Evolutionary conservation across 257 asterid species (phyloP), one percentile per base, ranked within the genome.

Genomic region (Fraxinus quadrangulata): DNA sequence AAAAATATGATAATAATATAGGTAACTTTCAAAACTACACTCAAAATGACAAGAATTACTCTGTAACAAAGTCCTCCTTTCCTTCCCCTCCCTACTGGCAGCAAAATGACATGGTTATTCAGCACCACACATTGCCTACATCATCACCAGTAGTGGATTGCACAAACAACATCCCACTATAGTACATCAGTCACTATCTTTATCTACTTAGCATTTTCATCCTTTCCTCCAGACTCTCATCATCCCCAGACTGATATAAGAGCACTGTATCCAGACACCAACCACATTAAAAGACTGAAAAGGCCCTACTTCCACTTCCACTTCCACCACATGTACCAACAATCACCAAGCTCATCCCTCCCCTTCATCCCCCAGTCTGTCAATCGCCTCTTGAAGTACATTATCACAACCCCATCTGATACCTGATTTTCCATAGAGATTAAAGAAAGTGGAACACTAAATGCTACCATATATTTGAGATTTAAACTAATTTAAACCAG

Each of bases 401-500:
- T 54, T 19, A n/a, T 54, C 65, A 54, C 65, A 54, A n/a, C 56
- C 11, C 63, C 63, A 51, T 49, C 19, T 49, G 21, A 13, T n/a
- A 49, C 59, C 5, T 49, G 59, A n/a, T 16, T 33, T 6, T 69
- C 36, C 24, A 30, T 34, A 49, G 8, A 0, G 65, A 73, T 45
- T 37, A 56, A 40, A 70, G 21, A 42, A 17, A 77, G 81, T 67
- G 17, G 54, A 39, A 33, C 78, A 33, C 39, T 45, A 16, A 54
- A 76, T 54, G 81, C 34, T 24, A 34, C 11, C 9, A 37, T 80
- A 39, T 65, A 21, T 40, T 19, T 56, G 30, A 31, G 3, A n/a
- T 49, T 66, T 6, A 21, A 5, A n/a, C 65, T 6, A 54, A 54
- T 54, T 16, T n/a, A 34, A 76, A 33, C 17, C 21, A 11, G 3